A percentile compares a stretch with the other conserved stretches of the same genome.
Conservation (phyloP, 768 basidiomycete species). For the Leccinum uliginosum region DNA sequence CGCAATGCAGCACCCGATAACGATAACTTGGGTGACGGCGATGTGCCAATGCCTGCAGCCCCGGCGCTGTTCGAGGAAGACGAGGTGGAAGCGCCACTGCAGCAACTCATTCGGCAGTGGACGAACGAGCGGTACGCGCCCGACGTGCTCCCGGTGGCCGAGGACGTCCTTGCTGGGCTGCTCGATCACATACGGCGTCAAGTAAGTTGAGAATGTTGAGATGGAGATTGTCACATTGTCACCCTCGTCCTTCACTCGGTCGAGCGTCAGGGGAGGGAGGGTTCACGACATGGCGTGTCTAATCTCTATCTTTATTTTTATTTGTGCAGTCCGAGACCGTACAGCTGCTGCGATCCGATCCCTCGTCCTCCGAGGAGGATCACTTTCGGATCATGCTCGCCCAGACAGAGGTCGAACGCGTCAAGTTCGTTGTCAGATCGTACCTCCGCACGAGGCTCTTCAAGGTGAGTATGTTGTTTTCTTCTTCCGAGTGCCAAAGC, state of each 20-base stretch:
- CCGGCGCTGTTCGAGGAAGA: constrained; percentile 31
- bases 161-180: constrained; percentile 57
- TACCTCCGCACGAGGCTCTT: constrained; percentile 82
- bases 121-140: constrained; percentile 82
- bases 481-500: not conserved
- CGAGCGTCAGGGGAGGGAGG: not conserved
- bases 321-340: constrained; percentile 66
- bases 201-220: constrained; percentile 43
- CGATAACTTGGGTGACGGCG: constrained; percentile 20
- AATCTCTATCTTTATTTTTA: not conserved
- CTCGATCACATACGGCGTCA: constrained; percentile 79
- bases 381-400: constrained; percentile 91
- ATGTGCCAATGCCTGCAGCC: constrained; percentile 27
- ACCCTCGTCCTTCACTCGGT: not conserved
- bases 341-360: constrained; percentile 71
- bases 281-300: not conserved
- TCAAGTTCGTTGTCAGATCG: constrained; percentile 87
- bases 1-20: constrained; percentile 30
- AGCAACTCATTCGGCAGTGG: constrained; percentile 77
- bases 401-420: constrained; percentile 91
- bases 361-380: constrained; percentile 85
- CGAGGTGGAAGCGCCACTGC: constrained; percentile 53
- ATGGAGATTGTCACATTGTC: too few species aligned
- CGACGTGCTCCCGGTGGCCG: constrained; percentile 72
- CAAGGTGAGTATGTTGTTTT: constrained; percentile 60